Base-by-base conservation (phyloP, 2,329 filamentous ascomycete species). In the Aspergillus phoenicis region DNA sequence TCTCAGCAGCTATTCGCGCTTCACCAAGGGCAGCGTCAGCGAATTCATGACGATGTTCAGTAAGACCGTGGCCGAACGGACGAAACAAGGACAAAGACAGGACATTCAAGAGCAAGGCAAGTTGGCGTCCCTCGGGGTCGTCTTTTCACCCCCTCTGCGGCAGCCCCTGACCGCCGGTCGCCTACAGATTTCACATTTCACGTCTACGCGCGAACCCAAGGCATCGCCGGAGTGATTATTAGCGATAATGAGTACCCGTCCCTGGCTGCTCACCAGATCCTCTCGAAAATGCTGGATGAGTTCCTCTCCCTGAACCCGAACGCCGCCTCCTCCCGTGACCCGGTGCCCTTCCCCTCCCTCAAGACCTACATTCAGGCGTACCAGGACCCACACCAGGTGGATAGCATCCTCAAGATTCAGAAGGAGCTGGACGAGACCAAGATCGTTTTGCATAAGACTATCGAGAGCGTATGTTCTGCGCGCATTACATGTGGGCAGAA, bases 361-460 rank as follows among this genome's bases (percentile, higher is more conserved):
- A 89, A 91, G 76, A 89, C 92, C 45, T 96, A 96, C 78, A 84
- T 91, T 54, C 74, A 78, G 43, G 88, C 89, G 68, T 96, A 93
- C 80, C 91, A 97, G 81, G 91, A 97, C 76, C 93, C 94, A 11
- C 83, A 88, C 72, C 86, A 96, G 80, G 93, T 92, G 67, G 93
- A 96, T 80, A 94, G 89, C 78, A 96, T 98, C 75, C 87, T 92
- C 83, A 93, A 92, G 84, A 97, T 99, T 71, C 94, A 98, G 79
- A 90, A 92, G 80, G 93, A 99, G 81, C 84, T 99, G 63, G 93
- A 98, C 73, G 93, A 97, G 84, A 98, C 94, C 63, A 98, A 97
- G 85, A 93, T 96, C 73, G 89, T 97, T 62, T 84, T 99, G 70
- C 93, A 98, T 81, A 96, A 98, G 86, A 97, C 95, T 48, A 97